Evolutionary conservation across 2,329 filamentous ascomycete species (phyloP).

Genomic region (Rhynchosporium graminicola): DNA sequence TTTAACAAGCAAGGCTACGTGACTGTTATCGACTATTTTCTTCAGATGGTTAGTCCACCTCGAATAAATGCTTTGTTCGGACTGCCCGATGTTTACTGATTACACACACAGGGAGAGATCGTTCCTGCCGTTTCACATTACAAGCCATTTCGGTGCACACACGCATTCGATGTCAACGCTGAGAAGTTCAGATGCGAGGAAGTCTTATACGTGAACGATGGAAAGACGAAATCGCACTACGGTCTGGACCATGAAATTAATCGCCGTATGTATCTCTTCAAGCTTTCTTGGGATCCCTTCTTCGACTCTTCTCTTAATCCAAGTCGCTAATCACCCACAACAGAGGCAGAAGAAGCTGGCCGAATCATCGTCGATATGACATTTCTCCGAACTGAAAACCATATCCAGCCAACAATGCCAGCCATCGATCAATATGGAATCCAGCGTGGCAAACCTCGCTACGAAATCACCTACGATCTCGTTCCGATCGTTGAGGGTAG

Average conservation of each 20-base stretch:
- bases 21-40: conserved; percentile 28
- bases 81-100: background rate
- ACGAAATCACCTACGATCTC: conserved; percentile 28
- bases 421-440: background rate
- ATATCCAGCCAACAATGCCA: conserved; percentile 19
- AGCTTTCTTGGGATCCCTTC: too few species aligned
- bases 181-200: conserved; percentile 28
- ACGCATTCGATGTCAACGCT: conserved; percentile 21
- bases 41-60: conserved; percentile 21
- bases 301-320: background rate
- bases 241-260: conserved; percentile 17
- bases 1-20: conserved; percentile 23
- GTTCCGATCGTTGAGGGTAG: conserved; percentile 28
- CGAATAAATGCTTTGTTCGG: background rate
- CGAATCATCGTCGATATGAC: conserved; percentile 29
- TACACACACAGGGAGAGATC: conserved; percentile 15
- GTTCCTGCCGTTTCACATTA: conserved; percentile 19
- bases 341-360: conserved; percentile 27
- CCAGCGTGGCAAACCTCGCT: conserved; percentile 5
- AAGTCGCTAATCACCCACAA: too few species aligned
- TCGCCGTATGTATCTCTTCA: background rate
- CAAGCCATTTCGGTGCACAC: conserved; percentile 11
- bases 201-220: conserved; percentile 28
- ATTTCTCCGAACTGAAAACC: conserved; percentile 23
- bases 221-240: conserved; percentile 21